Percentiles rank a stretch among this genome's conserved stretches.
phyloP scores from a whole-genome alignment of 2,329 filamentous ascomycete species.

The Trichoderma asperellum region DNA sequence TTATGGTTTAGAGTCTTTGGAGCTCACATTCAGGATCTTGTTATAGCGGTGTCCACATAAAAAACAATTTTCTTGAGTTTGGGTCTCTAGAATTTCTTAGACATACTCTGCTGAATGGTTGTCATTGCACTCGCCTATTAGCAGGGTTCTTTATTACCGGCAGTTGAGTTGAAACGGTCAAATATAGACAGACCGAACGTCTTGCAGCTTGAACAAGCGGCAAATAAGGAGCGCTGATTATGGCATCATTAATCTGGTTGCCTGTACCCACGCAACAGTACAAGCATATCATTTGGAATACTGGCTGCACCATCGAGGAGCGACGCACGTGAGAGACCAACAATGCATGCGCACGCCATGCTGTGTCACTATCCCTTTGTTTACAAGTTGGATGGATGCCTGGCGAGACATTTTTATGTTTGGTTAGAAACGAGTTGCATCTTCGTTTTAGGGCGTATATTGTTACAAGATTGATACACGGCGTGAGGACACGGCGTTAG shows the following conservation, averaged over 20 bases:
- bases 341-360: constrained; percentile 5
- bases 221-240: neutral
- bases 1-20: no score
- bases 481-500: neutral
- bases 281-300: neutral
- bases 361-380: neutral
- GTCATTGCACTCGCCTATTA: neutral
- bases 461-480: neutral
- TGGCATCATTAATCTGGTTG: neutral
- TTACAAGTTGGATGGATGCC: neutral
- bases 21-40: no score
- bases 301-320: neutral
- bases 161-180: neutral
- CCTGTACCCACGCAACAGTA: neutral
- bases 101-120: neutral
- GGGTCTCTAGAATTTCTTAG: neutral
- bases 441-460: neutral
- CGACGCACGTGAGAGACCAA: constrained; percentile 16
- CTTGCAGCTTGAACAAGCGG: neutral
- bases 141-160: neutral
- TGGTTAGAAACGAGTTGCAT: neutral
- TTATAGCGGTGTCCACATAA: no score
- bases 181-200: neutral
- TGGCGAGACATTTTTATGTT: neutral
- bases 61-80: no score